Percentiles rank a stretch among this genome's conserved stretches.
Conservation (phyloP, 805 yeast species). For the Teunomyces atbi region DNA sequence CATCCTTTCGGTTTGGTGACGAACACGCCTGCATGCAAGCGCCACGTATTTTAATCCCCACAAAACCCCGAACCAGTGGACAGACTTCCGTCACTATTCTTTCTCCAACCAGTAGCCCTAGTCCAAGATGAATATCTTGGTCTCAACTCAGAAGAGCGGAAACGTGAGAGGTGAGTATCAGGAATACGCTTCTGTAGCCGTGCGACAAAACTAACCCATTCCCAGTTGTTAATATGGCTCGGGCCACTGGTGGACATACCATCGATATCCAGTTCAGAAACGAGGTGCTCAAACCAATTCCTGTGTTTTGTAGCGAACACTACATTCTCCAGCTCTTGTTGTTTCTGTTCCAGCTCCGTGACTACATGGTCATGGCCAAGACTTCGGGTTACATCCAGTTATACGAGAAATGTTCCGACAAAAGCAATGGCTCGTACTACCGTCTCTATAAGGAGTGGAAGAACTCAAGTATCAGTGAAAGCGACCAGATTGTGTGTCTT, state of each 20-base stretch:
- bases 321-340: conserved; percentile 21
- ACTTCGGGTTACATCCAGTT: conserved; percentile 29
- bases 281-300: conserved; percentile 15
- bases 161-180: conserved; percentile 17
- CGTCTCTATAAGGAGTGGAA: conserved; percentile 35
- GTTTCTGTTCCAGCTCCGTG: conserved; percentile 18
- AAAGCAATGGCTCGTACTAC: conserved; percentile 9
- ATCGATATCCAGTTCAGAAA: conserved; percentile 11
- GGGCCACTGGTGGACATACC: conserved; percentile 5
- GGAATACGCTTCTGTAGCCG: background rate
- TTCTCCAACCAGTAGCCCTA: conserved; percentile 1
- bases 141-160: conserved; percentile 14
- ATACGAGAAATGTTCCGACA: conserved; percentile 16
- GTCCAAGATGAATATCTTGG: conserved; percentile 13
- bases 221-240: conserved; percentile 16
- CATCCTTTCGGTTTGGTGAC: background rate
- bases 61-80: background rate
- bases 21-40: background rate
- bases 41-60: background rate
- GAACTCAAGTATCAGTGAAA: conserved; percentile 19
- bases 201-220: conserved; percentile 12
- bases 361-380: conserved; percentile 24
- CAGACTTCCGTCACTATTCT: background rate
- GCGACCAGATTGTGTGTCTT: conserved; percentile 24
- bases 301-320: conserved; percentile 12